Base-by-base conservation (phyloP, 2,329 filamentous ascomycete species). In the Fusarium miscanthi region DNA sequence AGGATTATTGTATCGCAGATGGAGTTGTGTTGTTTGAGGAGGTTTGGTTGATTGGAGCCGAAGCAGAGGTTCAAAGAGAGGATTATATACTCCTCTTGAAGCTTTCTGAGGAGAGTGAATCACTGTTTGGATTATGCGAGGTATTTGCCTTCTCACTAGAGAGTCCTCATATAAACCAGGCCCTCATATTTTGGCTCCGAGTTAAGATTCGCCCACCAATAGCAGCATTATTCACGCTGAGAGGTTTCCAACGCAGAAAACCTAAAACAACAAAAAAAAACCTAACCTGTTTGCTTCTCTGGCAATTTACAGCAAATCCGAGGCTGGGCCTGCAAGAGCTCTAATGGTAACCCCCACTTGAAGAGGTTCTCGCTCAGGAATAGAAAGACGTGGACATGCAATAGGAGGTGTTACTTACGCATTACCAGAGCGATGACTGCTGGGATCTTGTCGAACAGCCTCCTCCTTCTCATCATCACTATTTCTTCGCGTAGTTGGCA, bases 391-490 rank as follows among this genome's bases (percentile, higher is more conserved):
- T 63, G 45, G 37, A 49, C 41, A 52, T 61, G 45, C 19, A 31
- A 54, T 37, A 25, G 46, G 37, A 37, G 40, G 37, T 21, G 60
- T 66, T 23, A 94, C 94, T 90, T 90, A 96, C 94, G 91, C 90
- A 81, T 93, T 93, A 56, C 89, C 91, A 52, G 92, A 90, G 62
- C 93, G 88, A 78, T 93, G 92, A 76, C 91, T 91, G 40, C 91
- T 90, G n/a, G 89, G 87, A 76, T 92, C 87, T 80, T 92, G 87
- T 72, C 90, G 86, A 77, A 92, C 89, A 71, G 91, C 89, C 75
- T 92, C 90, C 78, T 94, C 92, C 78, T 95, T 94, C 77, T 97
- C 94, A 75, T 95, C 93, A 79, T 98, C 93, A 59, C 95, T 98
- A 80, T 97, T 97, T 74, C 95, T 92, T 73, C 95, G 90, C 69